Evolutionary conservation across 139 green algal species (phyloP).

Genomic region (Coelastrella sp.): DNA sequence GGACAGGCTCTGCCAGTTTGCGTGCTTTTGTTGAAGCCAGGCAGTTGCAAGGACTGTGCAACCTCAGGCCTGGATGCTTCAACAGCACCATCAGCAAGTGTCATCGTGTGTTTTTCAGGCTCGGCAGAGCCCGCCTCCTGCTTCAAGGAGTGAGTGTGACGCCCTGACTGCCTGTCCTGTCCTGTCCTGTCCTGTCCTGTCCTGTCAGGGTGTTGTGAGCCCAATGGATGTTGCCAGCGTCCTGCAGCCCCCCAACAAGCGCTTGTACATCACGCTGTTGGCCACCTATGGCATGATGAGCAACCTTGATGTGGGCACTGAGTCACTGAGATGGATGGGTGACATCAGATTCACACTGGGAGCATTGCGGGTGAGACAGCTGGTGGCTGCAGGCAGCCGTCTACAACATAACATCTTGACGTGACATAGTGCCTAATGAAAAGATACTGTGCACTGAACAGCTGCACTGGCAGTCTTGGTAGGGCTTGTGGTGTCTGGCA

Average conservation of each 20-base stretch:
- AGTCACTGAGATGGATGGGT: conserved; percentile 85
- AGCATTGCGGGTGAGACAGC: conserved; percentile 38
- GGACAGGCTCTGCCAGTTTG: too few species aligned
- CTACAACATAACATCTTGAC: background rate
- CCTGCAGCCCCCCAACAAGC: conserved; percentile 60
- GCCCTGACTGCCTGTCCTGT: background rate
- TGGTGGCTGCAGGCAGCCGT: background rate
- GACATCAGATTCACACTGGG: conserved; percentile 76
- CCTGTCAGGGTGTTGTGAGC: conserved; percentile 19
- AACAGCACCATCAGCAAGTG: too few species aligned
- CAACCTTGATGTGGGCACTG: conserved; percentile 85
- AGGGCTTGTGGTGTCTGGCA: background rate
- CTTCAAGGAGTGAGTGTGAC: too few species aligned
- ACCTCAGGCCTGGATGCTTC: too few species aligned
- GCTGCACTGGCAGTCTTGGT: background rate
- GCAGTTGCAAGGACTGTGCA: too few species aligned
- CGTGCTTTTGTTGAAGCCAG: too few species aligned
- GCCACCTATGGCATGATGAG: conserved; percentile 78
- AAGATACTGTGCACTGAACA: background rate
- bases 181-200: background rate
- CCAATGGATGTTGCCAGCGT: conserved; percentile 76
- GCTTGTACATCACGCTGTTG: conserved; percentile 56
- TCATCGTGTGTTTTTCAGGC: too few species aligned
- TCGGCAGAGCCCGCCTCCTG: too few species aligned
- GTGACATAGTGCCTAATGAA: too few species aligned